Evolutionary conservation across 306 rosid species (phyloP).

Genomic region (Sophora flavescens): DNA sequence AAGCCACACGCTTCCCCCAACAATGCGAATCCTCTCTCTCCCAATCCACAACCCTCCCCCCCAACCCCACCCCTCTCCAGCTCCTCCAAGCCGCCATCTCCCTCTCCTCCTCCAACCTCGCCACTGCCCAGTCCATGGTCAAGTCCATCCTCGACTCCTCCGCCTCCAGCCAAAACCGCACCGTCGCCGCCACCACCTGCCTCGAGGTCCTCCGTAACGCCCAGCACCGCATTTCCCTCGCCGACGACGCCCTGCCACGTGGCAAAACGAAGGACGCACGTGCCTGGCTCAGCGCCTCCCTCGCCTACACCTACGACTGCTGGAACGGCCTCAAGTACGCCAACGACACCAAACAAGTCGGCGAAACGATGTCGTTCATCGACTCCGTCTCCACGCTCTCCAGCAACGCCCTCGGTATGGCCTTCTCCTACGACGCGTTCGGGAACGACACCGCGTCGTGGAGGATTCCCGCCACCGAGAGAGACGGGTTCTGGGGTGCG

Average conservation of each 20-base stretch:
- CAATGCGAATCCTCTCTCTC: constrained; percentile 61
- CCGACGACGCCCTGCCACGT: constrained; percentile 52
- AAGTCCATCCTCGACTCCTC: constrained; percentile 57
- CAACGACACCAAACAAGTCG: constrained; percentile 71
- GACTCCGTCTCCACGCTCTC: constrained; percentile 49
- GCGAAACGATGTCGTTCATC: constrained; percentile 68
- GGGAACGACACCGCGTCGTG: constrained; percentile 65
- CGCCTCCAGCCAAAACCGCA: constrained; percentile 58
- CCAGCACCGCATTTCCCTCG: constrained; percentile 62
- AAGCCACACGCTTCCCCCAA: constrained; percentile 78
- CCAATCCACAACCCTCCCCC: constrained; percentile 41
- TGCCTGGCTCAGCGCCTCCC: constrained; percentile 78
- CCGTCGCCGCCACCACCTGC: constrained; percentile 73
- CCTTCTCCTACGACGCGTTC: constrained; percentile 60
- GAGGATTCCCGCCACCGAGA: constrained; percentile 71
- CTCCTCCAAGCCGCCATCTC: constrained; percentile 60
- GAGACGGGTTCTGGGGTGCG: constrained; percentile 78
- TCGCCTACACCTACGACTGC: constrained; percentile 82
- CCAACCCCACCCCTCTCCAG: constrained; percentile 52
- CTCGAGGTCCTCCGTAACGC: constrained; percentile 56
- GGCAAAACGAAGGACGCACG: constrained; percentile 66
- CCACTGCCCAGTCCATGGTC: constrained; percentile 65
- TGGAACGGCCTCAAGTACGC: constrained; percentile 80
- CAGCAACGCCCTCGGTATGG: constrained; percentile 82
- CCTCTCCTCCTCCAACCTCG: constrained; percentile 57